These are phyloP conservation scores for Solanum chaucha DNA, from an alignment of 257 asterid species.

Conservation along the genomic window DNA sequence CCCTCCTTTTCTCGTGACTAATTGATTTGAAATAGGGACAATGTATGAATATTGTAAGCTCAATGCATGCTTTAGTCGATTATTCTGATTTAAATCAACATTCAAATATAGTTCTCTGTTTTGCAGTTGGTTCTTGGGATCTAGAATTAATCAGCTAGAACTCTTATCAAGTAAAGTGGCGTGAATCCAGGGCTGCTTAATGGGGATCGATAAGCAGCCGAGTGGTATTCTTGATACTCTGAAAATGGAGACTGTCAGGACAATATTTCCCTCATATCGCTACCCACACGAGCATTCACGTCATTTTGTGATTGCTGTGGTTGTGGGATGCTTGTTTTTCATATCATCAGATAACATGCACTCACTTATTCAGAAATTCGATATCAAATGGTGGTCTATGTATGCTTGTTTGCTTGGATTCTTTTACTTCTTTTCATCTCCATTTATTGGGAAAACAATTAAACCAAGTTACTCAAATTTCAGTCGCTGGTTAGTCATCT, in stretches of 20 bases:
- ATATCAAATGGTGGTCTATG: conserved; percentile 99
- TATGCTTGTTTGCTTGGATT: conserved; percentile 98
- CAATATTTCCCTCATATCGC: conserved; percentile 76
- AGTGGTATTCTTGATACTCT: conserved; percentile 66
- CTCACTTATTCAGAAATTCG: conserved; percentile 89
- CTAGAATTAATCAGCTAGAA: conserved; percentile 6
- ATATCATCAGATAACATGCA: conserved; percentile 95
- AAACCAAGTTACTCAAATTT: conserved; percentile 95
- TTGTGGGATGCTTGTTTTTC: conserved; percentile 91
- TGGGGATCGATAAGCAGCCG: conserved; percentile 55
- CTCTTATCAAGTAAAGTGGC: conserved; percentile 16
- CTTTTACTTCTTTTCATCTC: conserved; percentile 97
- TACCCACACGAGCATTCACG: conserved; percentile 97
- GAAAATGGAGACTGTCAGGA: conserved; percentile 88
- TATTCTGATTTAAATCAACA: background rate
- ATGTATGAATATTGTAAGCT: background rate
- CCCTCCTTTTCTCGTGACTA: background rate
- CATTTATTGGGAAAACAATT: conserved; percentile 93
- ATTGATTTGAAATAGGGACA: background rate
- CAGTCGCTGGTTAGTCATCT: conserved; percentile 71
- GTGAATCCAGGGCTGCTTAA: conserved; percentile 17
- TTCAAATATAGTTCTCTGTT: background rate
- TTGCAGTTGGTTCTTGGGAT: conserved; percentile 17
- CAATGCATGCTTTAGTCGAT: background rate
- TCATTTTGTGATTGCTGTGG: conserved; percentile 91